Evolutionary conservation across 768 basidiomycete genomes (phyloP).

Genomic region (Suillus plorans): DNA sequence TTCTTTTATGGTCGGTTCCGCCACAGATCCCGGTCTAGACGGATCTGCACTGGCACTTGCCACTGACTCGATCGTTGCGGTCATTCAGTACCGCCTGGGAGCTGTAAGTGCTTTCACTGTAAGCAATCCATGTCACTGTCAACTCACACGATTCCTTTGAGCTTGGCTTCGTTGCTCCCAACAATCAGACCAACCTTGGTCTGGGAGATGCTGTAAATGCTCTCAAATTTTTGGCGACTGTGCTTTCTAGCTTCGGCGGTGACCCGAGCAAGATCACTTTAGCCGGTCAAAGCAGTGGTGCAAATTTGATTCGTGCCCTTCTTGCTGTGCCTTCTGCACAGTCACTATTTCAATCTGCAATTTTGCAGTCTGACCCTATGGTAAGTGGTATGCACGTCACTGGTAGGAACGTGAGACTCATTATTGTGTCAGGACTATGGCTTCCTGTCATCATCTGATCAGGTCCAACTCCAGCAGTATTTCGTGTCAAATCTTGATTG

Average conservation of each 20-base stretch:
- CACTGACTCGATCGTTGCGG: slow-evolving; percentile 75
- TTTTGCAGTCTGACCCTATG: slow-evolving; percentile 88
- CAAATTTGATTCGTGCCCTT: slow-evolving; percentile 72
- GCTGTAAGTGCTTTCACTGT: slow-evolving; percentile 44
- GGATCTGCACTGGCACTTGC: slow-evolving; percentile 71
- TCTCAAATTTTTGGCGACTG: slow-evolving; percentile 57
- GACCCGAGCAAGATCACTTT: slow-evolving; percentile 62
- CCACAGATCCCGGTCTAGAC: slow-evolving; percentile 70
- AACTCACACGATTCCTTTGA: slow-evolving; percentile 22
- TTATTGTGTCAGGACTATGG: slow-evolving; percentile 59
- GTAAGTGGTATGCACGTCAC: slow-evolving; percentile 35
- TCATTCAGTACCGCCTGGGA: slow-evolving; percentile 84
- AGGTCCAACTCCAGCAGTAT: slow-evolving; percentile 49
- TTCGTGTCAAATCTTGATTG: slow-evolving; percentile 54
- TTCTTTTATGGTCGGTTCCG: slow-evolving; percentile 71
- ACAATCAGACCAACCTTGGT: slow-evolving; percentile 68
- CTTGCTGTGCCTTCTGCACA: slow-evolving; percentile 71
- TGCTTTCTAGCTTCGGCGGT: slow-evolving; percentile 69
- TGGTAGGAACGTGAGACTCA: neutral
- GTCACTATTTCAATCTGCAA: slow-evolving; percentile 72
- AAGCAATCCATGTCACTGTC: neutral
- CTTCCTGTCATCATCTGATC: slow-evolving; percentile 55
- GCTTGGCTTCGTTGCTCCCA: slow-evolving; percentile 77
- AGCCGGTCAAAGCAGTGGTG: slow-evolving; percentile 84
- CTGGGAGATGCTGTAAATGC: slow-evolving; percentile 68